These are phyloP conservation scores for Salvia rosmarinus DNA, from an alignment of 257 asterid genomes.

Conservation along the genomic window DNA sequence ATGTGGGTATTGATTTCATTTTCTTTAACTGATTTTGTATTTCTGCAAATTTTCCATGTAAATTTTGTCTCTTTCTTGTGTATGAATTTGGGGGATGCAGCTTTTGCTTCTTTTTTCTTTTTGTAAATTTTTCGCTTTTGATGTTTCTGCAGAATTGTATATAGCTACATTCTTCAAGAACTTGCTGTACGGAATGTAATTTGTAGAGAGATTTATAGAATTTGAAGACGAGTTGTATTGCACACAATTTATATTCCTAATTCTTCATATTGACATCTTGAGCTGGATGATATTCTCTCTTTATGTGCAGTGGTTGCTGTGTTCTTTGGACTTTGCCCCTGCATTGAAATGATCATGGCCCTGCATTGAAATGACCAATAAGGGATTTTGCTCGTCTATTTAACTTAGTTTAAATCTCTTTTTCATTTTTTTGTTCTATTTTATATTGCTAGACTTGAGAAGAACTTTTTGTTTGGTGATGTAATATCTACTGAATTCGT, in stretches of 20 bases:
- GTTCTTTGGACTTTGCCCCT: constrained; percentile 33
- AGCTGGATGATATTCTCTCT: constrained; percentile 24
- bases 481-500: constrained; percentile 5
- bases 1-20: too few relatives aligned
- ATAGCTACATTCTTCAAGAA: constrained; percentile 28
- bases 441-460: background rate
- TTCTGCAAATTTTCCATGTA: constrained; percentile 9
- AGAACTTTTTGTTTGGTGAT: background rate
- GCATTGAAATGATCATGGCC: constrained; percentile 20
- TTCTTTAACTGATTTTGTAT: too few relatives aligned
- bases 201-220: constrained; percentile 30
- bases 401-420: background rate
- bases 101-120: constrained; percentile 11
- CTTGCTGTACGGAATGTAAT: constrained; percentile 34
- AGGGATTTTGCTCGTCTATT: background rate
- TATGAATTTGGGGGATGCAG: too few relatives aligned
- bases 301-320: background rate
- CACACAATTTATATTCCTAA: constrained; percentile 16
- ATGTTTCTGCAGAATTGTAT: constrained; percentile 30
- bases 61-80: too few relatives aligned
- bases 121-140: constrained; percentile 23
- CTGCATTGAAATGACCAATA: too few relatives aligned
- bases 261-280: constrained; percentile 27
- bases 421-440: background rate
- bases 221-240: too few relatives aligned